Evolutionary conservation across 345 rosid genomes (phyloP).

Genomic region (Eucalyptus albens): DNA sequence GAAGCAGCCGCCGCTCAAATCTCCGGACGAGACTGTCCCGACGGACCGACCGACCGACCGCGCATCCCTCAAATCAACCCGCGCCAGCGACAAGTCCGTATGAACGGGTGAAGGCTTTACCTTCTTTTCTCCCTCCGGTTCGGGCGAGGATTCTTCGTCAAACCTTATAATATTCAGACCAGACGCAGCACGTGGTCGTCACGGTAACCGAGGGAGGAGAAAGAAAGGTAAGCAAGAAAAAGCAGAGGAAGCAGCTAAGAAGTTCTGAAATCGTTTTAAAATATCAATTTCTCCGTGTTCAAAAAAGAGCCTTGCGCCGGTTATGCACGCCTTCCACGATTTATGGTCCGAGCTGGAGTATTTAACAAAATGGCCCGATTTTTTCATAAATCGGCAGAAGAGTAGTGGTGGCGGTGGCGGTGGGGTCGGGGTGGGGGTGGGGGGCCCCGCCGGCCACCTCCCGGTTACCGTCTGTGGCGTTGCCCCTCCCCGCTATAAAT

Average conservation of each 20-base stretch:
- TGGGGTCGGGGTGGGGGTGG: too few species aligned
- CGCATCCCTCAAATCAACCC: not conserved
- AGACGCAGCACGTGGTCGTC: not conserved
- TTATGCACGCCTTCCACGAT: not conserved
- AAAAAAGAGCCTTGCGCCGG: not conserved
- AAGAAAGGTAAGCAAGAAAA: not conserved
- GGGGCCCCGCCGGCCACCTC: not conserved
- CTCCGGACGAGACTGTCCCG: not conserved
- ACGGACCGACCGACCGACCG: not conserved
- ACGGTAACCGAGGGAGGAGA: not conserved
- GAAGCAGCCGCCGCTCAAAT: not conserved
- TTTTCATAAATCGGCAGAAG: not conserved
- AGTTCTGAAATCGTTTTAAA: not conserved
- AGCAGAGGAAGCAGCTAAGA: not conserved
- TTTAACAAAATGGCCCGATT: too few species aligned
- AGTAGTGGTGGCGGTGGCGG: too few species aligned
- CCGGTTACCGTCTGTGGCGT: not conserved
- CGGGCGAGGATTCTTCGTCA: not conserved
- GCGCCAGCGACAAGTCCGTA: not conserved
- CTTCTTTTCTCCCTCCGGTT: not conserved
- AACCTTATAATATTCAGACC: not conserved
- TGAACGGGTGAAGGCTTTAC: not conserved
- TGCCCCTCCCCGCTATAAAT: not conserved
- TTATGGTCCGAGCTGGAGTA: not conserved
- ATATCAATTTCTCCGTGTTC: not conserved